Evolutionary conservation across 257 asterid genomes (phyloP), one percentile per base, ranked within the genome.

Genomic region (Nyctanthes arbortristis): DNA sequence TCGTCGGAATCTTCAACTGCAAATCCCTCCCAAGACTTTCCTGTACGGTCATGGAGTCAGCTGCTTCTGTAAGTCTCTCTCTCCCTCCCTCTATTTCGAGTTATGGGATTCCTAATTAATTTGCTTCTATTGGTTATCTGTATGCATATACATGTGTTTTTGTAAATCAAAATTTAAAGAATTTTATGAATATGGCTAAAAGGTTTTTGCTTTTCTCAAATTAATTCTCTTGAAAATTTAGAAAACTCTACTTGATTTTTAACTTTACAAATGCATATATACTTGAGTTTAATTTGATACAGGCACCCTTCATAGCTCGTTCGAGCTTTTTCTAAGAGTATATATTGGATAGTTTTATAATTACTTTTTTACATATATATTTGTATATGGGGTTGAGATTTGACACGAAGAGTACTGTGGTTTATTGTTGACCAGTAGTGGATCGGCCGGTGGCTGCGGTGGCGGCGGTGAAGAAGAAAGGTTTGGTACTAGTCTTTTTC

Each of bases 11-110:
- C 54, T 43, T 43, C 69, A 6, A 29, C 49, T 45, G 36, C 72
- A 56, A 39, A 76, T 12, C 73, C 79, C 54, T 60, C 54, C 67
- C 89, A 74, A 52, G 87, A 79, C 47, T 80, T 80, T 16, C 91
- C 96, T 7, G 75, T 71, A 28, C 85, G 88, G 72, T 82, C 93
- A 45, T 88, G 86, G 91, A 88, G 91, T 80, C 97, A 86, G 61
- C 81, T 88, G 14, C 97, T 80, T 52, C 65, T 78, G 90, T 83
- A 87, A 75, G 7, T 65, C 55, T 61, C 72, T 75, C 73, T 70
- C 63, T 76, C 79, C 74, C 67, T 57, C 29, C 61, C 75, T 68
- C 76, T 65, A 62, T 64, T 55, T 65, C 62, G 59, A 3, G 16
- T 62, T 20, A 4, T n/a, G 28, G 20, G 10, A 12, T 35, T 24